phyloP scores from a whole-genome alignment of 2,329 filamentous ascomycete species.

The Fusarium setosum region DNA sequence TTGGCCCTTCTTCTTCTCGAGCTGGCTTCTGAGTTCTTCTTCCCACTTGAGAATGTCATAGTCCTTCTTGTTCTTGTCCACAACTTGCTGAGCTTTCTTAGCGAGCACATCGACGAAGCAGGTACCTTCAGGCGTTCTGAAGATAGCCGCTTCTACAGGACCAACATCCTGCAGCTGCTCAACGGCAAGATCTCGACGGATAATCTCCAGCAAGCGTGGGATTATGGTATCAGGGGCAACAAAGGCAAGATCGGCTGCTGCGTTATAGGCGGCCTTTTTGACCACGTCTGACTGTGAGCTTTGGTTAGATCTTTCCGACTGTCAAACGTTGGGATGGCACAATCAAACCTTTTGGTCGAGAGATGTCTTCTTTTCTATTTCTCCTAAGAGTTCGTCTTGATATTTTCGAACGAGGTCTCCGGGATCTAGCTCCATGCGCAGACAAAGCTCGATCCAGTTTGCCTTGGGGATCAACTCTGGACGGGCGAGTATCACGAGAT shows the following conservation, averaged over 20 bases:
- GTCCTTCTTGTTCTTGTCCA: conserved; percentile 92
- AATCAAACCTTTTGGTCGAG: conserved; percentile 64
- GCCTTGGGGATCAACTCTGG: conserved; percentile 80
- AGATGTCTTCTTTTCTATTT: conserved; percentile 67
- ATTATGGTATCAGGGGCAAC: conserved; percentile 88
- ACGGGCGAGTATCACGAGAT: conserved; percentile 81
- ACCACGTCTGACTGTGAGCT: conserved; percentile 50
- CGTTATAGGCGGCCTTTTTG: conserved; percentile 80
- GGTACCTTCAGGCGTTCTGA: conserved; percentile 88
- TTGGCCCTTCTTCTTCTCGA: conserved; percentile 93
- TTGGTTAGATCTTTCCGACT: conserved; percentile 15
- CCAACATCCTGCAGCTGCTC: conserved; percentile 78
- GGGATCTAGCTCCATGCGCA: conserved; percentile 85
- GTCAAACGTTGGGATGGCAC: not conserved
- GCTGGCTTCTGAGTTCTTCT: conserved; percentile 85
- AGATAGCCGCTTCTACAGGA: conserved; percentile 91
- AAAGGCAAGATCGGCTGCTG: conserved; percentile 91
- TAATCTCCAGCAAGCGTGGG: conserved; percentile 78
- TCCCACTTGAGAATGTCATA: conserved; percentile 98
- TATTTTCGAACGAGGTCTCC: conserved; percentile 77
- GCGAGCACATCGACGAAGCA: conserved; percentile 91
- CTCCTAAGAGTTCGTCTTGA: conserved; percentile 72
- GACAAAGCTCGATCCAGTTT: conserved; percentile 90
- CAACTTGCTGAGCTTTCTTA: conserved; percentile 76
- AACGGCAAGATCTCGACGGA: conserved; percentile 79